Base-by-base conservation (phyloP, 2,329 filamentous ascomycete species). In the Orbilia blumenaviensis region DNA sequence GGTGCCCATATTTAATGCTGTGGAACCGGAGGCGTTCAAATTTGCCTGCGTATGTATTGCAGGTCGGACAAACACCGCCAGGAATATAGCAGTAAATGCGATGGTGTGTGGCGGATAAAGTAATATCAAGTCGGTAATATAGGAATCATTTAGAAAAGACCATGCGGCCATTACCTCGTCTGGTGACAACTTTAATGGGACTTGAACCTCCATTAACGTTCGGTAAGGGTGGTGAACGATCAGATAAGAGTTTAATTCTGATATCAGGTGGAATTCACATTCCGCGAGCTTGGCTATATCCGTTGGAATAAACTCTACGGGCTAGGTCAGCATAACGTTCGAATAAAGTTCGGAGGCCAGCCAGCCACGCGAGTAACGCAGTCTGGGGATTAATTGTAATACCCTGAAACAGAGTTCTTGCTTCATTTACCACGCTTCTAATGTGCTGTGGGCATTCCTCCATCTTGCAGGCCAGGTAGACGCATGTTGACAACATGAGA, bases 361-460 rank as follows among this genome's bases (percentile, higher is more conserved):
- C 58, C 58, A 58, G 60, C 67, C 38, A 72, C 60, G 60, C 67
- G 60, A 48, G 41, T 36, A 12, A 32, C 12, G 61, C 32, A 9
- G 29, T 21, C 10, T 63, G 25, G 66, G 66, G 29, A 69, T 63
- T 69, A 52, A 25, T 14, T 27, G 44, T 79, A 83, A 56, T 85
- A 88, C 89, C 88, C 80, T 92, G 90, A 92, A 93, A 97, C 74
- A 96, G 87, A 71, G 91, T 88, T 34, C 93, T 89, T 2, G 94
- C 93, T 83, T 99, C 95, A 52, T 89, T 90, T 9, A 95, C 90
- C 72, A 99, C 90, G 78, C 96, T 88, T 29, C 95, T 89, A 80
- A 99, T 98, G 82, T 99, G 95, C 82, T 98, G 94, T 1, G 95
- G 95, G 60, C 90, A 94, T 83, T 99, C 95, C 83, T 99, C 95